These are phyloP conservation scores for Brettanomyces naardenensis DNA, from an alignment of 805 yeast species.

Conservation along the genomic window DNA sequence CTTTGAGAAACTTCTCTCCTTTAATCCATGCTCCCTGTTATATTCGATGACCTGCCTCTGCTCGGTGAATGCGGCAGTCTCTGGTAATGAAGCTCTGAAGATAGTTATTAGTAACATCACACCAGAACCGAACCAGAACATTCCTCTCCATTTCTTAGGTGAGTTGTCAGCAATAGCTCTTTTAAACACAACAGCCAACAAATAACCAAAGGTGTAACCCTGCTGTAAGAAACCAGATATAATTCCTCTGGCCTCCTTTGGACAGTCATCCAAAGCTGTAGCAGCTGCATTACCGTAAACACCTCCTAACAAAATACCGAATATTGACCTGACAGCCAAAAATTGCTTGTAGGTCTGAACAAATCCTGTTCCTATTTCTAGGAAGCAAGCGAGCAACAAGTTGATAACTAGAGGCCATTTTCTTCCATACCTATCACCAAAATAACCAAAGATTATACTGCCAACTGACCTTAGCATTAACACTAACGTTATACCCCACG, in stretches of 20 bases:
- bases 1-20: slow-evolving; percentile 25
- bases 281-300: slow-evolving; percentile 48
- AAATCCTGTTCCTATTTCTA: slow-evolving; percentile 61
- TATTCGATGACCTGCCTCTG: slow-evolving; percentile 28
- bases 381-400: slow-evolving; percentile 35
- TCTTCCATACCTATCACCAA: slow-evolving; percentile 55
- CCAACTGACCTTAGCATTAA: slow-evolving; percentile 64
- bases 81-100: slow-evolving; percentile 39
- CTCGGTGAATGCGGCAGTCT: slow-evolving; percentile 44
- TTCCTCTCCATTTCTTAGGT: slow-evolving; percentile 50
- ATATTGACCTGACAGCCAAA: slow-evolving; percentile 53
- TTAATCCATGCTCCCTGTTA: slow-evolving; percentile 24
- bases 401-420: slow-evolving; percentile 49
- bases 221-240: slow-evolving; percentile 68
- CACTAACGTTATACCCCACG: slow-evolving; percentile 64
- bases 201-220: slow-evolving; percentile 69
- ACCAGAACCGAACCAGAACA: slow-evolving; percentile 68
- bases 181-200: slow-evolving; percentile 56
- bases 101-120: slow-evolving; percentile 33
- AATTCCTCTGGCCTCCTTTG: slow-evolving; percentile 46
- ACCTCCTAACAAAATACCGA: slow-evolving; percentile 56
- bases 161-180: slow-evolving; percentile 53
- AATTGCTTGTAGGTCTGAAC: slow-evolving; percentile 48
- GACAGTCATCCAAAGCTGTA: slow-evolving; percentile 47
- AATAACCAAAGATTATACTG: slow-evolving; percentile 50